Evolutionary conservation across 2,329 filamentous ascomycete species (phyloP).

Genomic region (Beauveria sp.): DNA sequence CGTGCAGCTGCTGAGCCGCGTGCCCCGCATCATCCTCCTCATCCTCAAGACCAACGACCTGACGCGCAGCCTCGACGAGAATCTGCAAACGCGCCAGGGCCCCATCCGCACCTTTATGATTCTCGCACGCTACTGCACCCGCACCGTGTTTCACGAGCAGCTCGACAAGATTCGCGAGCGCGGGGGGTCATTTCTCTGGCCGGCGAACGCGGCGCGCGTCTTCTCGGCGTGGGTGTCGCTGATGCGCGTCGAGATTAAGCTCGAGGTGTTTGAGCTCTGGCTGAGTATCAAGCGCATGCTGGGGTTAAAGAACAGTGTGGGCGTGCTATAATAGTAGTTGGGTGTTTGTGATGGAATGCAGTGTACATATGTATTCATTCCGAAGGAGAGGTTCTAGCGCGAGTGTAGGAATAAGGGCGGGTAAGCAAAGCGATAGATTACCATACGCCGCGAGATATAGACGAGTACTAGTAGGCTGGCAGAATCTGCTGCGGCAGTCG

Average conservation of each 20-base stretch:
- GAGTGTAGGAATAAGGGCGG: no score
- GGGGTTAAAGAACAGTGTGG: constrained; percentile 23
- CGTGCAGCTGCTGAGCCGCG: constrained; percentile 77
- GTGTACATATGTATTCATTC: constrained; percentile 3
- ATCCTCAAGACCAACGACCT: constrained; percentile 98
- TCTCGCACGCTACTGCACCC: constrained; percentile 59
- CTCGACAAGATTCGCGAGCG: constrained; percentile 45
- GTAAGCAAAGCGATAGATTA: no score
- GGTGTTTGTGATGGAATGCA: neutral
- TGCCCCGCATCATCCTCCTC: constrained; percentile 84
- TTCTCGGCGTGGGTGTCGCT: constrained; percentile 51
- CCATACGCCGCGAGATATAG: no score
- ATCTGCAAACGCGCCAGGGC: constrained; percentile 64
- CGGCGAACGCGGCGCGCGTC: constrained; percentile 45
- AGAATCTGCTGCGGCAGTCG: no score
- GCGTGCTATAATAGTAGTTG: neutral
- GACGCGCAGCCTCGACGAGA: constrained; percentile 88
- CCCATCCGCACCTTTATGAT: constrained; percentile 61
- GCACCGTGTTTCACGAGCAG: constrained; percentile 58
- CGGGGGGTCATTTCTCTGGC: constrained; percentile 49
- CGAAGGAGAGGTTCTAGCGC: no score
- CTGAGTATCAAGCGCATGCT: constrained; percentile 44
- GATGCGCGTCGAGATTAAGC: constrained; percentile 53
- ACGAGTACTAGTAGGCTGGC: no score
- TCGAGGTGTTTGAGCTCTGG: constrained; percentile 57